phyloP scores from a whole-genome alignment of 139 green algal genomes.

The Chara braunii region DNA sequence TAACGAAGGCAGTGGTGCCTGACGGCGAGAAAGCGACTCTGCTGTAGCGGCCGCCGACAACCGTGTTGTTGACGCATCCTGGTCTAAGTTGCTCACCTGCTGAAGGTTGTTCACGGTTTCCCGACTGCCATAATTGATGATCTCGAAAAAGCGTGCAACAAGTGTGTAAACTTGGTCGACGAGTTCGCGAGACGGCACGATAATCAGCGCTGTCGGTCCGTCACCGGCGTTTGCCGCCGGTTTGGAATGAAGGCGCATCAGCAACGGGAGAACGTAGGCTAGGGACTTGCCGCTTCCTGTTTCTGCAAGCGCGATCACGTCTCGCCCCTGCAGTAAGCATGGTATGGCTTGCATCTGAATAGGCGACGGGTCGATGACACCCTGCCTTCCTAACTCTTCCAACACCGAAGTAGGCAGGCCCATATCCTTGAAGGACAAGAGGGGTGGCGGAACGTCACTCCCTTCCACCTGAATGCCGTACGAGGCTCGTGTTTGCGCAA shows the following conservation, averaged over 20 bases:
- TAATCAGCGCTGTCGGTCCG: constrained; percentile 6
- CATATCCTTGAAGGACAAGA: constrained; percentile 1
- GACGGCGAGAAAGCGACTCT: constrained; percentile 1
- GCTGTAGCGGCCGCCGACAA: not conserved
- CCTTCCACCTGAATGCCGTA: constrained; percentile 13
- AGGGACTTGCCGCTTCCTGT: constrained; percentile 16
- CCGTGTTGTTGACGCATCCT: not conserved
- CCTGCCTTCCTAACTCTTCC: not conserved
- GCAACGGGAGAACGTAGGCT: constrained; percentile 14
- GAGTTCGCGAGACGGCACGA: not conserved
- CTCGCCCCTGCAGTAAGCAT: constrained; percentile 3
- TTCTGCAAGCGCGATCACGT: constrained; percentile 7
- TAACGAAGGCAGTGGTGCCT: constrained; percentile 8
- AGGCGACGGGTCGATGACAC: constrained; percentile 11
- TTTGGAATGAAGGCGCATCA: not conserved
- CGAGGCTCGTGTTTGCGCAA: not conserved
- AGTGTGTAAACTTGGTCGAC: constrained; percentile 1
- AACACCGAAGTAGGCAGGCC: constrained; percentile 4
- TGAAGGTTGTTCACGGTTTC: not conserved
- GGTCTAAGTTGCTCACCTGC: not conserved
- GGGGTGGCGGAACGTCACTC: not conserved
- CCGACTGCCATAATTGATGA: not conserved
- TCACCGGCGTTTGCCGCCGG: not conserved
- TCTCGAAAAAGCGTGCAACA: not conserved
- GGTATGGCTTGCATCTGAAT: constrained; percentile 13